phyloP scores from a whole-genome alignment of 208 protist species.

The Sergeia podlipaevii region DNA sequence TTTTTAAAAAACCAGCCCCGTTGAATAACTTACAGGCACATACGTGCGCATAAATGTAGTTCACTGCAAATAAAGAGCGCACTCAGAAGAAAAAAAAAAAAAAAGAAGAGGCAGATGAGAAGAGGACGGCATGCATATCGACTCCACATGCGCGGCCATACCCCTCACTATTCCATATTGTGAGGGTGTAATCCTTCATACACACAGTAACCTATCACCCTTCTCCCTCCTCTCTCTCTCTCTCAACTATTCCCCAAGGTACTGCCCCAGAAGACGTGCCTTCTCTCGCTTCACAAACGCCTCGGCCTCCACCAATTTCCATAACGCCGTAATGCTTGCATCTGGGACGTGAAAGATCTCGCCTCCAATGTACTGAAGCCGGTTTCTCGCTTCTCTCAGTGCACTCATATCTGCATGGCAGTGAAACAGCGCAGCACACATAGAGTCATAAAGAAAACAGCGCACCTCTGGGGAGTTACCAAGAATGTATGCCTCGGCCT shows the following conservation, averaged over 20 bases:
- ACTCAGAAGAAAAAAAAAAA: slow-evolving; percentile 5
- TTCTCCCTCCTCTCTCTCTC: not conserved
- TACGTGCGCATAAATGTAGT: slow-evolving; percentile 5
- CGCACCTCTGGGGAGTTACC: slow-evolving; percentile 40
- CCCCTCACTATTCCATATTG: too few relatives aligned
- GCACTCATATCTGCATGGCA: slow-evolving; percentile 27
- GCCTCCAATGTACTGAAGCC: slow-evolving; percentile 34
- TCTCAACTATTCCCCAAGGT: slow-evolving; percentile 36
- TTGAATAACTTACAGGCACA: not conserved
- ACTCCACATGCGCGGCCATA: too few relatives aligned
- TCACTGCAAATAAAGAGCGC: not conserved
- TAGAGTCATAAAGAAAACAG: slow-evolving; percentile 84
- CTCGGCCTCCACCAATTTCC: slow-evolving; percentile 65
- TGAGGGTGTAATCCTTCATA: too few relatives aligned
- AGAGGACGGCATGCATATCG: not conserved
- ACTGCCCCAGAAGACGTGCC: slow-evolving; percentile 48
- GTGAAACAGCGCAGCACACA: slow-evolving; percentile 68
- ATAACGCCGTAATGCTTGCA: slow-evolving; percentile 38
- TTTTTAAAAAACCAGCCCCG: not conserved
- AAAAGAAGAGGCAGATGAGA: slow-evolving; percentile 2
- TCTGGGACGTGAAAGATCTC: slow-evolving; percentile 34
- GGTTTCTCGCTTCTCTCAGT: slow-evolving; percentile 31
- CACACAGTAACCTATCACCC: too few relatives aligned
- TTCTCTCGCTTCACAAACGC: slow-evolving; percentile 59
- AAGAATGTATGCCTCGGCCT: slow-evolving; percentile 30